These are phyloP conservation scores for Kokia cookei DNA, from an alignment of 441 rosid species.

Conservation along the genomic window DNA sequence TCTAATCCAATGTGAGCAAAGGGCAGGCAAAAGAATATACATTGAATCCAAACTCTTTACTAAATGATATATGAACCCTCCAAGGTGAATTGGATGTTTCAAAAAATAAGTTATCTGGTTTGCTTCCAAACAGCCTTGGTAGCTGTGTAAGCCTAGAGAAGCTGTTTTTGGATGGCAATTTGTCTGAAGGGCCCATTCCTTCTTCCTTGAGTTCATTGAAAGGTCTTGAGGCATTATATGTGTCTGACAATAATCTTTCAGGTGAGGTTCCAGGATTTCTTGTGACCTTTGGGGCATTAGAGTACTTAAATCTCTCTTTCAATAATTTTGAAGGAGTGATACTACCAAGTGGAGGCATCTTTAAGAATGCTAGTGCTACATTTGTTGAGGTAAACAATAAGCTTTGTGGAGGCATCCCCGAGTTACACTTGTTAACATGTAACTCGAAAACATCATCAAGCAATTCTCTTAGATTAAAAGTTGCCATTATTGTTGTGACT, in stretches of 20 bases:
- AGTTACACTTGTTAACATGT: conserved; percentile 11
- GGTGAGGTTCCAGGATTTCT: conserved; percentile 15
- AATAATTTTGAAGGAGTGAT: conserved; percentile 18
- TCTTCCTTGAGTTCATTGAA: neutral
- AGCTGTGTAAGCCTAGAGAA: neutral
- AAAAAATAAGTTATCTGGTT: neutral
- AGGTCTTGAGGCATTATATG: conserved; percentile 3
- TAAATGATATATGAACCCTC: no score
- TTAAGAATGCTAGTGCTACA: conserved; percentile 16
- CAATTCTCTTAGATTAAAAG: neutral
- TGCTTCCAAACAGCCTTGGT: neutral
- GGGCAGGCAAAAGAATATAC: no score
- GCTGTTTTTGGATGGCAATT: neutral
- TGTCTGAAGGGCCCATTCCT: conserved; percentile 13
- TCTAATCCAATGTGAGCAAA: no score
- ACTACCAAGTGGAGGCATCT: conserved; percentile 19
- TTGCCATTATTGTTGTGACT: neutral
- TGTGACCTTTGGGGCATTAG: neutral
- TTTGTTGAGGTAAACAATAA: conserved; percentile 10
- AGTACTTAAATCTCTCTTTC: conserved; percentile 11
- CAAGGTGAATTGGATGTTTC: neutral
- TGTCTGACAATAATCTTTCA: conserved; percentile 12
- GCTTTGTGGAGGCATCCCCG: conserved; percentile 23
- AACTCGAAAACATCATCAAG: neutral
- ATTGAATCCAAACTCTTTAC: no score